phyloP scores from a whole-genome alignment of 1,284 basidiomycete genomes.

The Papiliotrema laurentii region DNA sequence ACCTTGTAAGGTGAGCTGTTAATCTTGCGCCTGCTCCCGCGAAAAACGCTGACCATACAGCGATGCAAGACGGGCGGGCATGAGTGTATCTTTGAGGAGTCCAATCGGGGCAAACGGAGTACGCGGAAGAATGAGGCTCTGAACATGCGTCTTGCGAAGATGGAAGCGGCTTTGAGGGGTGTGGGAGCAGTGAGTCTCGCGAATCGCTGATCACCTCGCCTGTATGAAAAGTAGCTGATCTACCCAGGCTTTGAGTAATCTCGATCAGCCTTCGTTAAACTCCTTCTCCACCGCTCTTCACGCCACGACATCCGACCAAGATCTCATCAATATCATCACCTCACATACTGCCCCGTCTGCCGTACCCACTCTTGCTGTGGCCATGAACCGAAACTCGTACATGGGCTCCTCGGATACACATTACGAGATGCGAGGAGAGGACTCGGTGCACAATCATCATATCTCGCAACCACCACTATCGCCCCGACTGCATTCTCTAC shows the following conservation, averaged over 20 bases:
- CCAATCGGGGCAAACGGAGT: constrained; percentile 86
- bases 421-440: constrained; percentile 23
- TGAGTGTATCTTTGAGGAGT: constrained; percentile 92
- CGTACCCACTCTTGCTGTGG: constrained; percentile 29
- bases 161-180: constrained; percentile 80
- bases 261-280: constrained; percentile 58
- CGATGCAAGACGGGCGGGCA: constrained; percentile 66
- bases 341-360: constrained; percentile 55
- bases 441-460: constrained; percentile 25
- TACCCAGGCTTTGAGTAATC: constrained; percentile 61
- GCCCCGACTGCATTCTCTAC: constrained; percentile 80
- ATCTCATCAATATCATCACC: constrained; percentile 73
- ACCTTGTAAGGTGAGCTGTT: constrained; percentile 67
- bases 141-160: constrained; percentile 80
- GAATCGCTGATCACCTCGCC: neutral
- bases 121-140: constrained; percentile 80
- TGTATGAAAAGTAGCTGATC: neutral
- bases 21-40: neutral
- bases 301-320: constrained; percentile 47
- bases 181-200: constrained; percentile 39
- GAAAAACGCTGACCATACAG: constrained; percentile 10
- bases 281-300: constrained; percentile 40
- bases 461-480: constrained; percentile 49
- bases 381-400: constrained; percentile 25
- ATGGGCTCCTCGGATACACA: constrained; percentile 39